Percentiles rank a stretch among this genome's conserved stretches.
Evolutionary conservation across 1,139 yeast species (phyloP).

Genomic region (Geotrichum macrosporum): DNA sequence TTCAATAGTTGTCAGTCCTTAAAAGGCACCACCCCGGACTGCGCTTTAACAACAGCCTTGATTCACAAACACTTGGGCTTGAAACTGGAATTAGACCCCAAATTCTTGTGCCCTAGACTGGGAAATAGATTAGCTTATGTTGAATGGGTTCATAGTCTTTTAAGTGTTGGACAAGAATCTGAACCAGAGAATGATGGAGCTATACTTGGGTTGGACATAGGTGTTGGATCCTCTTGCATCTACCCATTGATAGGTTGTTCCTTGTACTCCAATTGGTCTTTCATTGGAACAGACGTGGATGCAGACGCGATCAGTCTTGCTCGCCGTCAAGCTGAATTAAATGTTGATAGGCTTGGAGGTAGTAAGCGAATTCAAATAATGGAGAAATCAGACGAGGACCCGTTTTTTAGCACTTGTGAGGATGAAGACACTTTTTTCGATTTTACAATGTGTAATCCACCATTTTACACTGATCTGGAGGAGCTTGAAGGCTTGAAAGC

Average conservation of each 20-base stretch:
- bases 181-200: slow-evolving; percentile 13
- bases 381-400: neutral
- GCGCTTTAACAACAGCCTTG: slow-evolving; percentile 24
- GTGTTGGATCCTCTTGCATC: slow-evolving; percentile 44
- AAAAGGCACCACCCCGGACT: slow-evolving; percentile 5
- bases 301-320: slow-evolving; percentile 33
- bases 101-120: slow-evolving; percentile 30
- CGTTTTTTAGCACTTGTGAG: no score
- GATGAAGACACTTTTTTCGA: slow-evolving; percentile 16
- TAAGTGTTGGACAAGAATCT: slow-evolving; percentile 2
- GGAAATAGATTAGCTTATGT: slow-evolving; percentile 32
- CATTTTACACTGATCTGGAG: slow-evolving; percentile 39
- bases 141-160: slow-evolving; percentile 25
- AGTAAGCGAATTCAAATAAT: slow-evolving; percentile 14
- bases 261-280: slow-evolving; percentile 27
- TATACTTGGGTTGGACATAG: slow-evolving; percentile 31
- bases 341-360: neutral
- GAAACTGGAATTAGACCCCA: slow-evolving; percentile 23
- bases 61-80: slow-evolving; percentile 26
- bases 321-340: neutral
- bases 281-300: slow-evolving; percentile 43
- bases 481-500: slow-evolving; percentile 34
- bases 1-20: neutral
- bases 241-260: slow-evolving; percentile 40
- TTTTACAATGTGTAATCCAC: slow-evolving; percentile 47